Conservation (phyloP, 73 alveolate species). For the Tetrahymena malaccensis region DNA sequence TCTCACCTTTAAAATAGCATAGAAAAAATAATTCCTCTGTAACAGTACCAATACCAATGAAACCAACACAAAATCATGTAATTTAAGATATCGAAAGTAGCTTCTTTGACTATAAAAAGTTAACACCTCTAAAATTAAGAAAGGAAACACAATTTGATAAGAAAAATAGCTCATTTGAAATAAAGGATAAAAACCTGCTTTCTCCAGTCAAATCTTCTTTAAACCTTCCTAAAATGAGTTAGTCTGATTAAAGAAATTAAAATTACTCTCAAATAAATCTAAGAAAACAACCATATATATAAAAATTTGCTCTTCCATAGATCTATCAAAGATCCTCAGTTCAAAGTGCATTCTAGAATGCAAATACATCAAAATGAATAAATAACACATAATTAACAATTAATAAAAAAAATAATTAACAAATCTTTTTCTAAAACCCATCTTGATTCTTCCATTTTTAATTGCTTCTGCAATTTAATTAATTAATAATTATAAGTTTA, state of each 20-base stretch:
- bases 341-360: not conserved
- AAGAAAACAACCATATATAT: not conserved
- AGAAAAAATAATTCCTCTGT: not conserved
- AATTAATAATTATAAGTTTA: not conserved
- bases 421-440: not conserved
- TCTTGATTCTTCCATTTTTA: not conserved
- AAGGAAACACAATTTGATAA: not conserved
- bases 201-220: not conserved
- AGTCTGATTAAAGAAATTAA: not conserved
- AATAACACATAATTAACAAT: not conserved
- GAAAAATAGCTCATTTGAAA: not conserved
- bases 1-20: not conserved
- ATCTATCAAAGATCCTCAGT: not conserved
- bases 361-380: not conserved
- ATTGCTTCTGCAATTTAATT: not conserved
- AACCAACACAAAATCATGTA: not conserved
- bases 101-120: not conserved
- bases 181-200: not conserved
- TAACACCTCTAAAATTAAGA: not conserved
- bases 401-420: no score
- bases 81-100: not conserved
- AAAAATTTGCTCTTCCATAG: not conserved
- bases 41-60: not conserved
- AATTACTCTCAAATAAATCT: not conserved
- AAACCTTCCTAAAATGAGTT: not conserved